A percentile compares a stretch with the other conserved stretches of the same genome.
Evolutionary conservation across 1,139 yeast species (phyloP).

Genomic region (Candida gigantensis): DNA sequence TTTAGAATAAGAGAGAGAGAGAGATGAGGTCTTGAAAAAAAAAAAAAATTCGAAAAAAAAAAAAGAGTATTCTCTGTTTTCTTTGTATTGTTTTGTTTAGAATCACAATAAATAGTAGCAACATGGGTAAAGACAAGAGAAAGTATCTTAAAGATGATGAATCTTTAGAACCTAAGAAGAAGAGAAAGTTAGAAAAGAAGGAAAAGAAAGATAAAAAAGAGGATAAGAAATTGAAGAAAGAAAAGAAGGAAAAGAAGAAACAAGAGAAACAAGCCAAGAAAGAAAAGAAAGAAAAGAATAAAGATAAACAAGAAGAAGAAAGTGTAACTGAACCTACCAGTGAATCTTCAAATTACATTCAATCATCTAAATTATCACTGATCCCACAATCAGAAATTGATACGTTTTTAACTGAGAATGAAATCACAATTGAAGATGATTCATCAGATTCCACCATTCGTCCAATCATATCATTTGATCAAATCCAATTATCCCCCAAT

Average conservation of each 20-base stretch:
- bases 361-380: slow-evolving; percentile 27
- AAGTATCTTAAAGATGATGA: slow-evolving; percentile 33
- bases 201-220: slow-evolving; percentile 50
- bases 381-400: slow-evolving; percentile 59
- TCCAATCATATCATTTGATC: slow-evolving; percentile 73
- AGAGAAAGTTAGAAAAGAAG: slow-evolving; percentile 35
- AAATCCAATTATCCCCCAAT: slow-evolving; percentile 56
- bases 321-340: slow-evolving; percentile 34
- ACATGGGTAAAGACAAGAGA: slow-evolving; percentile 43
- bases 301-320: slow-evolving; percentile 49
- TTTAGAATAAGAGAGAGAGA: no score
- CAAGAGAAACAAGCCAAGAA: slow-evolving; percentile 37
- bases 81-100: neutral
- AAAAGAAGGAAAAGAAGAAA: slow-evolving; percentile 42
- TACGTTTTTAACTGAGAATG: slow-evolving; percentile 65
- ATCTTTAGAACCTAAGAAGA: slow-evolving; percentile 24
- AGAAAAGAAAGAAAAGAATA: slow-evolving; percentile 13
- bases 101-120: slow-evolving; percentile 7
- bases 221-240: slow-evolving; percentile 41
- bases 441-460: slow-evolving; percentile 51
- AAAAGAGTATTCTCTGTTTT: neutral
- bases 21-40: no score
- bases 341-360: slow-evolving; percentile 25
- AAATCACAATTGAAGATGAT: slow-evolving; percentile 81
- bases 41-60: slow-evolving; percentile 3